phyloP scores from a whole-genome alignment of 169 alveolate species.

The Amoebophrya sp. region DNA sequence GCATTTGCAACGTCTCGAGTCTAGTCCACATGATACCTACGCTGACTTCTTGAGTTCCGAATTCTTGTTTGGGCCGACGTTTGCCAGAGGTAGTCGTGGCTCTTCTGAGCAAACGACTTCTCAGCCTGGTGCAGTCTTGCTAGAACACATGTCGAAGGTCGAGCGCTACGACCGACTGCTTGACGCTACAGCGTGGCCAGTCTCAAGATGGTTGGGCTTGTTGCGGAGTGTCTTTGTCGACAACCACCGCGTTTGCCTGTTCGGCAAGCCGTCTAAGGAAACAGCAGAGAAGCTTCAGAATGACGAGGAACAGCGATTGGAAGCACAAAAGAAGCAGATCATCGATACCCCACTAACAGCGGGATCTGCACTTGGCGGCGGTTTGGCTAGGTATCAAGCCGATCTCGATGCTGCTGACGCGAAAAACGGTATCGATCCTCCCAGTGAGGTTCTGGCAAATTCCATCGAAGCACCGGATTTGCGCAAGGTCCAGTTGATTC shows the following conservation, averaged over 20 bases:
- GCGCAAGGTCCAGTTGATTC: background rate
- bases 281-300: background rate
- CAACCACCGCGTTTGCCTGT: slow-evolving; percentile 1
- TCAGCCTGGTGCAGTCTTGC: background rate
- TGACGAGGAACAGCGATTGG: background rate
- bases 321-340: background rate
- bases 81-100: background rate
- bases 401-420: background rate
- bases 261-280: background rate
- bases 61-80: slow-evolving; percentile 3
- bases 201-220: background rate
- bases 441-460: background rate
- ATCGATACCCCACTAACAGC: too few relatives aligned
- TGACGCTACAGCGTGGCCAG: background rate
- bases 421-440: background rate
- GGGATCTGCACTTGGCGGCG: too few relatives aligned
- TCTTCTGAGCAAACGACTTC: background rate
- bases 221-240: background rate
- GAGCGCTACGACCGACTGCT: background rate
- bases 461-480: background rate
- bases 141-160: background rate
- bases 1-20: background rate
- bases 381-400: too few relatives aligned
- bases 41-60: background rate
- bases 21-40: background rate